Conservation (phyloP, 345 rosid species). For the Brassica rapa region DNA sequence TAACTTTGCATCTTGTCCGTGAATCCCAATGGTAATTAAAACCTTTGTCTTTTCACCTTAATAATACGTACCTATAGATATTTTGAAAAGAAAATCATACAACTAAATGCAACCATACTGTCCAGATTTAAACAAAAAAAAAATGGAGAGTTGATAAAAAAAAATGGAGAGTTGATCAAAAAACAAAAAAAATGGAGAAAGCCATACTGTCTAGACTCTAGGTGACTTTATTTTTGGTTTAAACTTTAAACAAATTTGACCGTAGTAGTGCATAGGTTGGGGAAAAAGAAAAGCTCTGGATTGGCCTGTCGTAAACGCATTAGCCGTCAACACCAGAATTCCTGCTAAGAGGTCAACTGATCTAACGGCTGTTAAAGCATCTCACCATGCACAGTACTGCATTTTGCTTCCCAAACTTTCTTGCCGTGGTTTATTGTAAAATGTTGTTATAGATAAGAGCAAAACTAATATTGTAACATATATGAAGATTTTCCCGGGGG, state of each 20-base stretch:
- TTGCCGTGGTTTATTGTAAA: background rate
- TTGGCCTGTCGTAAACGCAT: constrained; percentile 26
- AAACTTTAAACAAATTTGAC: constrained; percentile 7
- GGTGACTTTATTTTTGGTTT: background rate
- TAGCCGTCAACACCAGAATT: constrained; percentile 23
- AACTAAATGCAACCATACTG: background rate
- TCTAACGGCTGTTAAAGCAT: constrained; percentile 25
- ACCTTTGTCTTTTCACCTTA: background rate
- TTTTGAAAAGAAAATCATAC: no score
- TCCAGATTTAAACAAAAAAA: no score
- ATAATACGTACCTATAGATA: background rate
- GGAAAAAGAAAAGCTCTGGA: constrained; percentile 7
- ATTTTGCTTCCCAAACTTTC: background rate
- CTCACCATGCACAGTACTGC: background rate
- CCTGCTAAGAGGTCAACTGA: constrained; percentile 18
- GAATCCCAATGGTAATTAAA: constrained; percentile 21
- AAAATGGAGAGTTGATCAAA: no score
- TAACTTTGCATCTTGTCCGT: constrained; percentile 14
- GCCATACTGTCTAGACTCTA: background rate
- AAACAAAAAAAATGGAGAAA: no score
- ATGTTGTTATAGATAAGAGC: background rate
- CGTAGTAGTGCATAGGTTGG: constrained; percentile 1
- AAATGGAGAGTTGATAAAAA: no score
- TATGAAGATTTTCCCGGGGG: background rate
- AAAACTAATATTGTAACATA: background rate